Percentiles rank a stretch among this genome's conserved stretches.
Conservation (phyloP, 768 basidiomycete genomes). For the Wakefieldia striispora region DNA sequence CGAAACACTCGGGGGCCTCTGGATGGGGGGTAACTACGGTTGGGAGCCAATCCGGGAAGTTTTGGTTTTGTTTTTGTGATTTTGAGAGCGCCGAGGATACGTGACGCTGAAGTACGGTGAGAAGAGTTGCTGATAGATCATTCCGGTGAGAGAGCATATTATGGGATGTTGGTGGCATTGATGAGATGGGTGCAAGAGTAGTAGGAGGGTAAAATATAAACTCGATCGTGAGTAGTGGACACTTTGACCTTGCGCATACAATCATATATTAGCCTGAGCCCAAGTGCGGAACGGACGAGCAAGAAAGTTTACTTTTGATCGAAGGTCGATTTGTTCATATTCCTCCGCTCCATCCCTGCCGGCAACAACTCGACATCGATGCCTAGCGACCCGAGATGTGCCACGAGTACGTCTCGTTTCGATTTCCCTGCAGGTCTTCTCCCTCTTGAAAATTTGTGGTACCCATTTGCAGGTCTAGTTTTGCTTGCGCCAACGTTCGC, state of each 20-base stretch:
- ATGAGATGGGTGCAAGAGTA: slow-evolving; percentile 39
- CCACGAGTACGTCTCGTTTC: slow-evolving; percentile 67
- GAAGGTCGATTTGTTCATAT: slow-evolving; percentile 79
- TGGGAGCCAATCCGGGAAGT: slow-evolving; percentile 54
- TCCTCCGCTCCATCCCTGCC: slow-evolving; percentile 77
- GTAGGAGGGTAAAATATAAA: slow-evolving; percentile 63
- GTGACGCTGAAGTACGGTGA: slow-evolving; percentile 47
- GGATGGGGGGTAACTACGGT: slow-evolving; percentile 50
- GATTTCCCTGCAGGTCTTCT: slow-evolving; percentile 35
- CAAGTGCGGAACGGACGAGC: slow-evolving; percentile 8
- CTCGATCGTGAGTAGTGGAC: slow-evolving; percentile 69
- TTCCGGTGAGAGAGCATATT: slow-evolving; percentile 67
- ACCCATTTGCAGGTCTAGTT: slow-evolving; percentile 8
- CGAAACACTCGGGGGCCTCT: slow-evolving; percentile 56
- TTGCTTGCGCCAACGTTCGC: slow-evolving; percentile 21
- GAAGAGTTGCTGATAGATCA: slow-evolving; percentile 44
- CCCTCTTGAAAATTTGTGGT: slow-evolving; percentile 20
- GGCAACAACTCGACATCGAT: slow-evolving; percentile 78
- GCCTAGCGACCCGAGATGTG: slow-evolving; percentile 63
- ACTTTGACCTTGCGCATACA: slow-evolving; percentile 52
- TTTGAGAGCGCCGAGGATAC: slow-evolving; percentile 28
- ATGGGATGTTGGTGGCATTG: slow-evolving; percentile 39
- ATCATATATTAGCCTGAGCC: slow-evolving; percentile 10
- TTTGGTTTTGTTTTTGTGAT: slow-evolving; percentile 46
- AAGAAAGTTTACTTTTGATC: slow-evolving; percentile 64